Base-by-base conservation (phyloP, 2,329 filamentous ascomycete genomes). In the Fusarium kyushuense region DNA sequence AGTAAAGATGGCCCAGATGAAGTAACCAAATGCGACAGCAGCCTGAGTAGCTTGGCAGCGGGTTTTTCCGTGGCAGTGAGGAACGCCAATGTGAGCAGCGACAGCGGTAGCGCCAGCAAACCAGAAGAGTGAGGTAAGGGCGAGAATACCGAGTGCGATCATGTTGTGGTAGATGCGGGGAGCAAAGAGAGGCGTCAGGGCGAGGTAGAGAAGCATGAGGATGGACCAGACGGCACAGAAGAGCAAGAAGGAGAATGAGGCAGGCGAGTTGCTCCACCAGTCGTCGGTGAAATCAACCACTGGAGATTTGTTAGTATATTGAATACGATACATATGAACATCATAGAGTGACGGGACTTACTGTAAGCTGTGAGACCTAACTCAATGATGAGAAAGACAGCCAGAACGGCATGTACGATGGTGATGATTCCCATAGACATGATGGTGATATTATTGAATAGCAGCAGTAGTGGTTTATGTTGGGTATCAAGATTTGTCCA, bases 51-150 rank as follows among this genome's bases (percentile, higher is more conserved):
- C 81, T 43, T 83, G 82, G 77, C 92, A 94, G 17, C 82, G 83
- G 19, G 78, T 81, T 48, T 79, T 81, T 41, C 80, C 83, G 74
- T 88, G 89, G 58, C 85, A 81, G 11, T 76, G 79, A 0, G 87
- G 81, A 17, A 86, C 83, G 54, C 86, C 86, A 58, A 93, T 79
- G 56, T 84, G 83, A 21, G 89, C 90, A 1, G 91, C 93, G 13
- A 94, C 79, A 0, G 93, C 92, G 69, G 96, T 89, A 73, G 93
- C 91, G 9, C 93, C 93, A 1, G 91, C 90, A 75, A 97, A 96
- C 94, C 94, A 97, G 83, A 96, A 96, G 58, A 96, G 84, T 80
- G 91, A 90, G 12, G 92, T 96, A 25, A 96, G 70, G 46, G 82
- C 83, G 74, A 96, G 92, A 32, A 92, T 83, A 2, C 74, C 89